phyloP scores from a whole-genome alignment of 169 alveolate species.

The Toxoplasma gondii region DNA sequence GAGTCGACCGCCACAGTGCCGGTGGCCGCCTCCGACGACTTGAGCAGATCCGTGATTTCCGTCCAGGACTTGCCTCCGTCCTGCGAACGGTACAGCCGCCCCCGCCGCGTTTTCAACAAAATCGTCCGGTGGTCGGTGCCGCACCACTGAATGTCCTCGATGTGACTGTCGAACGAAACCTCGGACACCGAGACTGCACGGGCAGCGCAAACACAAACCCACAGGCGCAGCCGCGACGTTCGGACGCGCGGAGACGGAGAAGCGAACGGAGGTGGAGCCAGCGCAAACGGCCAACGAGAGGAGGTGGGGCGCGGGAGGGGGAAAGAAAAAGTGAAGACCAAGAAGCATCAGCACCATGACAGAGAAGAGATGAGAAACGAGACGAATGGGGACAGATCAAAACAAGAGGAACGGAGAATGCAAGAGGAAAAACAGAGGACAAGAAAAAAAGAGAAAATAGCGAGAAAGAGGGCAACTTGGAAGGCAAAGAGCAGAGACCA shows the following conservation, averaged over 20 bases:
- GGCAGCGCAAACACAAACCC: not conserved
- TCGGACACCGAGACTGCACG: constrained; percentile 72
- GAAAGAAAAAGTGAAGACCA: too few species aligned
- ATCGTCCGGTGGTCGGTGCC: constrained; percentile 72
- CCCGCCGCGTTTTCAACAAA: constrained; percentile 68
- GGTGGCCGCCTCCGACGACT: not conserved
- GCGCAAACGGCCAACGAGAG: not conserved
- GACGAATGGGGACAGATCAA: too few species aligned
- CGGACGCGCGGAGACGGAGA: not conserved
- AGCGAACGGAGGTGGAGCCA: not conserved
- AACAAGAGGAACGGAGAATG: too few species aligned
- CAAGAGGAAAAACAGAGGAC: too few species aligned
- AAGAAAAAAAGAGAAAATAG: too few species aligned
- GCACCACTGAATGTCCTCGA: constrained; percentile 74
- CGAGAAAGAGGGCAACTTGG: too few species aligned
- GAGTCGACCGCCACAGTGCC: constrained; percentile 51
- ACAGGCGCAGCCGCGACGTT: not conserved
- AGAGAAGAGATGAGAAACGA: too few species aligned
- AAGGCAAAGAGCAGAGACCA: too few species aligned
- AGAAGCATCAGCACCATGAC: too few species aligned
- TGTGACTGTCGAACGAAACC: constrained; percentile 72
- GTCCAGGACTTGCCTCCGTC: constrained; percentile 81
- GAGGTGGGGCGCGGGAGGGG: too few species aligned
- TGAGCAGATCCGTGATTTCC: constrained; percentile 74
- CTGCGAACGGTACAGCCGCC: constrained; percentile 77